Percentiles rank a stretch among this genome's conserved stretches.
Conservation (phyloP, 805 yeast species). For the Zygosaccharomyces lentus region DNA sequence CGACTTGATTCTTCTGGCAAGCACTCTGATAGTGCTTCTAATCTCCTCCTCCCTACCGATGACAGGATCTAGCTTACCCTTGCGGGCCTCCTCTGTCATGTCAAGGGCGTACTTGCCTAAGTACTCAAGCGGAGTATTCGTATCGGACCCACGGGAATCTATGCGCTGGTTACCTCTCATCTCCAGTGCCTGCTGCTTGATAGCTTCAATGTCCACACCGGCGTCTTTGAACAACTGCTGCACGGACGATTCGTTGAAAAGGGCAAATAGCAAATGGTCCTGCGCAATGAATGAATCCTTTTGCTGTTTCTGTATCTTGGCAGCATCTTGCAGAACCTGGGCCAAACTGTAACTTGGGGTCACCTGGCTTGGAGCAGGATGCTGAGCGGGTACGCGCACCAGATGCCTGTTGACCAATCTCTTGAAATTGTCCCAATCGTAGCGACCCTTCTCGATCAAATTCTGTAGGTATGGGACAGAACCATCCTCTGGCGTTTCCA, state of each 20-base stretch:
- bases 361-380: conserved; percentile 82
- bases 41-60: conserved; percentile 99
- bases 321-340: conserved; percentile 67
- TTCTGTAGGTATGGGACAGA: conserved; percentile 70
- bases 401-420: conserved; percentile 74
- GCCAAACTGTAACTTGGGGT: conserved; percentile 73
- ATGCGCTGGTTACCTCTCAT: conserved; percentile 88
- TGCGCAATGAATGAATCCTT: conserved; percentile 91
- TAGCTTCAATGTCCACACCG: conserved; percentile 59
- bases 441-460: conserved; percentile 77
- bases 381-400: conserved; percentile 81
- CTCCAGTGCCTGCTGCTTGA: conserved; percentile 72
- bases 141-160: conserved; percentile 91
- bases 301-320: conserved; percentile 75
- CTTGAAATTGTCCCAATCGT: conserved; percentile 78
- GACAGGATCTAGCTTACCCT: conserved; percentile 95
- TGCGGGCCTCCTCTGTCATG: conserved; percentile 86
- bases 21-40: conserved; percentile 86
- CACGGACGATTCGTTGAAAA: conserved; percentile 72
- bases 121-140: conserved; percentile 79
- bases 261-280: conserved; percentile 84
- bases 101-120: conserved; percentile 87
- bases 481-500: conserved; percentile 52
- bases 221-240: conserved; percentile 69
- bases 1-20: conserved; percentile 96